Percentiles rank a stretch among this genome's conserved stretches.
These are phyloP conservation scores for Ceratobasidium sp. DNA, from an alignment of 1,284 basidiomycete genomes.

Conservation along the genomic window DNA sequence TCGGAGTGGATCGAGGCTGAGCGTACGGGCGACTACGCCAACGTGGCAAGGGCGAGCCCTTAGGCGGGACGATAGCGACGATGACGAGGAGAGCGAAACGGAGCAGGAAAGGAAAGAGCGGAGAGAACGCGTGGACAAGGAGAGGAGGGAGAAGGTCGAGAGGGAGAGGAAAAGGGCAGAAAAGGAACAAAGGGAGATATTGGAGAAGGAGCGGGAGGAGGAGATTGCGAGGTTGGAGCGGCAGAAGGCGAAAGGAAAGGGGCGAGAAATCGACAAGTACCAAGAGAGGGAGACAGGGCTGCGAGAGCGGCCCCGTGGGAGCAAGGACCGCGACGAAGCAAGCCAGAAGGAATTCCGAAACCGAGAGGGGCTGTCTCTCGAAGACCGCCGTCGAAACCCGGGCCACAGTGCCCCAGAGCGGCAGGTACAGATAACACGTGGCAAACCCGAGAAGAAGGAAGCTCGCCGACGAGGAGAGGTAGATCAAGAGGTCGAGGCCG, in stretches of 20 bases:
- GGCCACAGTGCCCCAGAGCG: background rate
- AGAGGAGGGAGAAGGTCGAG: conserved; percentile 8
- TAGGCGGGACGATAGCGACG: conserved; percentile 20
- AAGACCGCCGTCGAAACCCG: background rate
- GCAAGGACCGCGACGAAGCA: background rate
- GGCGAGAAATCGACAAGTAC: background rate
- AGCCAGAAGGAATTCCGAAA: background rate
- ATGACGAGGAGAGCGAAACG: conserved; percentile 14
- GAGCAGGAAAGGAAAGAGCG: conserved; percentile 10
- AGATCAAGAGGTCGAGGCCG: conserved; percentile 22
- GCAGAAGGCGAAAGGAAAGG: conserved; percentile 24
- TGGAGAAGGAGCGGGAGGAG: conserved; percentile 10
- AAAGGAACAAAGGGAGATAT: conserved; percentile 2
- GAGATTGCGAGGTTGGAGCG: conserved; percentile 19
- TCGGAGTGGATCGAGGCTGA: conserved; percentile 19
- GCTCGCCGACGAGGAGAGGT: conserved; percentile 1
- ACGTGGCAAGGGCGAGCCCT: conserved; percentile 1
- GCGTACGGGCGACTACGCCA: conserved; percentile 24
- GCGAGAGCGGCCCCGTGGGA: background rate
- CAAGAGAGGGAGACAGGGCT: background rate
- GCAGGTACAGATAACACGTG: background rate
- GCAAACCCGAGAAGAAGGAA: conserved; percentile 22
- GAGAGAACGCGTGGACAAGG: conserved; percentile 10
- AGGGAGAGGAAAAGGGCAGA: conserved; percentile 16
- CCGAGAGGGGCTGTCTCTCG: background rate